Base-by-base conservation (phyloP, 108 stramenopile species). In the Thalassiosira profunda region DNA sequence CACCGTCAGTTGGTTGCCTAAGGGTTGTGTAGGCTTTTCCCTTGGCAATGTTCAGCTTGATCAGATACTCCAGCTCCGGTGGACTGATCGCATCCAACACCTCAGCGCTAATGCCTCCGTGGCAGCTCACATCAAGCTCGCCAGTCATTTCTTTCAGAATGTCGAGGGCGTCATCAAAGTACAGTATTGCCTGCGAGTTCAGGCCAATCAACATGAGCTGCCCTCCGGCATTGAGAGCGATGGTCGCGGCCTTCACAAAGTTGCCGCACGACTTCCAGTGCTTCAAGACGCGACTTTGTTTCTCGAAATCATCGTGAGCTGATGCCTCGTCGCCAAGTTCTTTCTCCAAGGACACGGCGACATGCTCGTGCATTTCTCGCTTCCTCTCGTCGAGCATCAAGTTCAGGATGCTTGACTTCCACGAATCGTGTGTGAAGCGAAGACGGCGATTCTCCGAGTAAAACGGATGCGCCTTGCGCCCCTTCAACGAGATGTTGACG, bases 191-290 rank as follows among this genome's bases (percentile, higher is more conserved):
- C 58, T 87, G 84, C 12, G 74, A 47, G n/a, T 72, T 81, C 23
- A 86, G 53, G 17, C 83, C 90, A 51, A 84, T 59, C 9, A 62
- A 26, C 68, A 84, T 80, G 6, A 91, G 63, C 12, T 75, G 58
- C 6, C 44, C 52, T 5, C 90, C 90, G 53, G 85, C 82, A 23
- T 74, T 47, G 34, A 91, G 60, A 25, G 87, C 85, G 43, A 82
- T 56, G 2, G 66, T 53, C 26, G 85, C 54, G 37, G 84, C 70
- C 45, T 86, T 84, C 1, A 28, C 15, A 35, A 69, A 72, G 54
- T 80, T 67, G 5, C 71, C 75, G 58, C 79, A 73, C 21, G 48
- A 44, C 25, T 80, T 85, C 84, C 85, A 86, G 55, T 91, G 90
- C 15, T 66, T 53, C 33, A 87, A 85, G 2, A 91, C 63, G 28